These are phyloP conservation scores for Phytophthora litchii DNA, from an alignment of 352 stramenopile species.

Conservation along the genomic window DNA sequence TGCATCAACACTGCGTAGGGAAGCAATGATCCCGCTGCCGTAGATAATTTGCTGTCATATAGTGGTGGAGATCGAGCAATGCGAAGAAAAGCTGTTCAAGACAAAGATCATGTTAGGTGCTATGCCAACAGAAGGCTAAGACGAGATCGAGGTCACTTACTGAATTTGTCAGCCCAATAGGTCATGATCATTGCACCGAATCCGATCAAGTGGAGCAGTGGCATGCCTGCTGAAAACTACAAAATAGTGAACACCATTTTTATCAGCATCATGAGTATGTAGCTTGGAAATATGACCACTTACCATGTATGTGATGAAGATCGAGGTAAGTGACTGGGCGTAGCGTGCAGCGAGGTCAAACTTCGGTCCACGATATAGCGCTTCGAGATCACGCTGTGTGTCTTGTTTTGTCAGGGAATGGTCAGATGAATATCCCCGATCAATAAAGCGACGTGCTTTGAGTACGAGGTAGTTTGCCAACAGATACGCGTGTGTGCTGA, in stretches of 20 bases:
- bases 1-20: slow-evolving; percentile 80
- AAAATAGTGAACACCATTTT: background rate
- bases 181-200: slow-evolving; percentile 77
- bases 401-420: slow-evolving; percentile 72
- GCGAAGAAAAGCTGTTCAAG: slow-evolving; percentile 57
- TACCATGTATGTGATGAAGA: slow-evolving; percentile 86
- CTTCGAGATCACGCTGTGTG: slow-evolving; percentile 83
- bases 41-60: slow-evolving; percentile 75
- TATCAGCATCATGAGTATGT: background rate
- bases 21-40: slow-evolving; percentile 58
- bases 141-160: slow-evolving; percentile 31
- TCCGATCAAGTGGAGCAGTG: slow-evolving; percentile 75
- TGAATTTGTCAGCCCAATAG: slow-evolving; percentile 90
- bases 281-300: background rate
- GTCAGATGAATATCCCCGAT: slow-evolving; percentile 71
- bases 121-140: background rate
- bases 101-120: background rate
- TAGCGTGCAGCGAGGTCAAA: slow-evolving; percentile 81
- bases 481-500: slow-evolving; percentile 70
- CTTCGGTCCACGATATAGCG: slow-evolving; percentile 74
- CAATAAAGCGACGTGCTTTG: slow-evolving; percentile 55
- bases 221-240: slow-evolving; percentile 84
- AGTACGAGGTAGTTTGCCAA: slow-evolving; percentile 61
- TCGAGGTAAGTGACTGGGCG: slow-evolving; percentile 73
- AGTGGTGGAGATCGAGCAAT: slow-evolving; percentile 70